phyloP scores from a whole-genome alignment of 257 asterid genomes.

The Nicotiana tabacum region DNA sequence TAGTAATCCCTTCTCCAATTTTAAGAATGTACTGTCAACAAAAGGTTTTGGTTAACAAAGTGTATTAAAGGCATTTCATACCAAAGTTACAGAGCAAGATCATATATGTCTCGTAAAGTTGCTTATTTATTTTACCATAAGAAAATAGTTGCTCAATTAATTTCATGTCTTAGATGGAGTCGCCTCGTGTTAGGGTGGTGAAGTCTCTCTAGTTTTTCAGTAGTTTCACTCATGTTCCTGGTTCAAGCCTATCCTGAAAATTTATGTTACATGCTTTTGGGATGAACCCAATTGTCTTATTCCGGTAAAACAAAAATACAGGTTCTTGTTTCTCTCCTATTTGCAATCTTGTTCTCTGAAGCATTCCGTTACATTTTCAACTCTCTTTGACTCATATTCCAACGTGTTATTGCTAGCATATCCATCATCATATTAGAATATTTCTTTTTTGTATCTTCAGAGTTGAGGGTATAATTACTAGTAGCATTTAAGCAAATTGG shows the following conservation, averaged over 20 bases:
- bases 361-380: not conserved
- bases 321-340: not conserved
- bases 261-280: not conserved
- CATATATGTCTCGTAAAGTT: not conserved
- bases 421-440: not conserved
- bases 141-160: not conserved
- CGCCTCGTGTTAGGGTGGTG: not conserved
- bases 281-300: not conserved
- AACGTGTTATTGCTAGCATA: not conserved
- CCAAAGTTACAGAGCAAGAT: not conserved
- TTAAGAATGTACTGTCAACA: slow-evolving; percentile 68
- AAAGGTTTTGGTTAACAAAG: not conserved
- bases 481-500: not conserved
- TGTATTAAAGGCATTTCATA: not conserved
- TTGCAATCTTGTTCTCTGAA: not conserved
- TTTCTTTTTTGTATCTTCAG: not conserved
- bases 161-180: not conserved
- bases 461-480: not conserved
- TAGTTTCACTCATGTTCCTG: not conserved
- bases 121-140: not conserved
- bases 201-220: not conserved
- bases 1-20: slow-evolving; percentile 54
- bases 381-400: not conserved
- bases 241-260: not conserved
- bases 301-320: not conserved